Conservation (phyloP, 2,329 filamentous ascomycete species). For the Pseudocercospora macadamiae region DNA sequence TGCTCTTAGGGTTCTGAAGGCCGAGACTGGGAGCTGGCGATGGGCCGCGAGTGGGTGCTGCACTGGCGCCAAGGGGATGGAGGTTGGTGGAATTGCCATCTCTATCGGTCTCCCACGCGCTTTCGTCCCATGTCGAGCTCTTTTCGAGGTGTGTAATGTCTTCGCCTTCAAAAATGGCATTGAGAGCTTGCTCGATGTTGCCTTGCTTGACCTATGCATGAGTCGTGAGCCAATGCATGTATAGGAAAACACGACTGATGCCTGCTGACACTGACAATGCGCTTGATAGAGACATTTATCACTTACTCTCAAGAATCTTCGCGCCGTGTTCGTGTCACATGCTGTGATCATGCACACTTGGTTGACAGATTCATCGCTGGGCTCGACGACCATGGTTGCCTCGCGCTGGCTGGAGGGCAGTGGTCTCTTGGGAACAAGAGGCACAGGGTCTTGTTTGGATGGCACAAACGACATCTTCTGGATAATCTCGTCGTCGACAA, state of each 20-base stretch:
- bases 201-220: conserved; percentile 36
- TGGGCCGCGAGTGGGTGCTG: conserved; percentile 36
- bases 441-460: conserved; percentile 15
- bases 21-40: conserved; percentile 30
- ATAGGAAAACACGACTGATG: no score
- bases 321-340: no score
- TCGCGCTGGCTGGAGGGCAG: conserved; percentile 25
- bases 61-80: conserved; percentile 34
- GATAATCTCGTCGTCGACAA: no score
- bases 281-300: no score
- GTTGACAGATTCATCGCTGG: conserved; percentile 33
- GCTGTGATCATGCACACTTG: conserved; percentile 15
- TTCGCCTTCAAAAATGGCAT: conserved; percentile 37
- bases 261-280: no score
- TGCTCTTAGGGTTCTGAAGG: conserved; percentile 30
- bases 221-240: background rate
- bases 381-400: conserved; percentile 34
- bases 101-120: conserved; percentile 31
- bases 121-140: conserved; percentile 35
- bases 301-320: conserved; percentile 36
- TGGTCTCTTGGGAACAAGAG: conserved; percentile 18
- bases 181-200: conserved; percentile 32
- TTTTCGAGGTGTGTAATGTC: conserved; percentile 34
- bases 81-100: conserved; percentile 34
- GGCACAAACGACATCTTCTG: conserved; percentile 28